A percentile compares a stretch with the other conserved stretches of the same genome.
Evolutionary conservation across 1,284 basidiomycete species (phyloP).

Genomic region (Cutaneotrichosporon cyanovorans): DNA sequence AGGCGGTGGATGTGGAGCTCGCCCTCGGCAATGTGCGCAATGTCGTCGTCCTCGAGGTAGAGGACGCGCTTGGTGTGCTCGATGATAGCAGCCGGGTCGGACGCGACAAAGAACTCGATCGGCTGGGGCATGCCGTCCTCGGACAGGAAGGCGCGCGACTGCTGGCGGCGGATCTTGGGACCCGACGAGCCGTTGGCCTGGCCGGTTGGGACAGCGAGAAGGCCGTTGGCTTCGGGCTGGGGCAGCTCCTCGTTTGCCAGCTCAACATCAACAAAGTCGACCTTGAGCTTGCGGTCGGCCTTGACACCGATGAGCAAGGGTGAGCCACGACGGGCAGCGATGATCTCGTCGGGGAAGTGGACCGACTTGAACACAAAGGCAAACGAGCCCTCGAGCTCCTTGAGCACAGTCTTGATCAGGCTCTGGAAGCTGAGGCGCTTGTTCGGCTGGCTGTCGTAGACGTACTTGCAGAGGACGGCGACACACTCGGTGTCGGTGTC

Average conservation of each 20-base stretch:
- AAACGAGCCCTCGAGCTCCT: conserved; percentile 98
- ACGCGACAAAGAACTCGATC: conserved; percentile 99
- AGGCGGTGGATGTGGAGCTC: conserved; percentile 98
- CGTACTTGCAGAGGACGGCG: conserved; percentile 91
- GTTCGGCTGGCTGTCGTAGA: conserved; percentile 87
- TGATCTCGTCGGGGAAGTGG: conserved; percentile 94
- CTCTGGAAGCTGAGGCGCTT: conserved; percentile 85
- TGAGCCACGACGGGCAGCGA: conserved; percentile 92
- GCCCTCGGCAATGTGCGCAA: conserved; percentile 94
- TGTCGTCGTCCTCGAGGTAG: conserved; percentile 98
- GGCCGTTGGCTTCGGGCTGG: conserved; percentile 41
- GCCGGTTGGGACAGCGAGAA: conserved; percentile 68
- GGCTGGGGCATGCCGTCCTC: conserved; percentile 98
- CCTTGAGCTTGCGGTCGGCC: conserved; percentile 99
- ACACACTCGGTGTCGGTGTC: conserved; percentile 99
- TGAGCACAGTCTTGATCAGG: conserved; percentile 90
- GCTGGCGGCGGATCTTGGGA: conserved; percentile 83
- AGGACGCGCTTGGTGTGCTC: conserved; percentile 99
- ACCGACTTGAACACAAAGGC: conserved; percentile 99
- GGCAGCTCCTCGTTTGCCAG: conserved; percentile 61
- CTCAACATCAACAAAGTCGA: conserved; percentile 99
- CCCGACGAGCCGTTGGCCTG: conserved; percentile 49
- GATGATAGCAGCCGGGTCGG: conserved; percentile 90
- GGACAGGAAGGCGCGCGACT: conserved; percentile 96
- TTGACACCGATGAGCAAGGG: conserved; percentile 97